A percentile compares a stretch with the other conserved stretches of the same genome.
Evolutionary conservation across 2,329 filamentous ascomycete species (phyloP).

Genomic region (Penicillium sp.): DNA sequence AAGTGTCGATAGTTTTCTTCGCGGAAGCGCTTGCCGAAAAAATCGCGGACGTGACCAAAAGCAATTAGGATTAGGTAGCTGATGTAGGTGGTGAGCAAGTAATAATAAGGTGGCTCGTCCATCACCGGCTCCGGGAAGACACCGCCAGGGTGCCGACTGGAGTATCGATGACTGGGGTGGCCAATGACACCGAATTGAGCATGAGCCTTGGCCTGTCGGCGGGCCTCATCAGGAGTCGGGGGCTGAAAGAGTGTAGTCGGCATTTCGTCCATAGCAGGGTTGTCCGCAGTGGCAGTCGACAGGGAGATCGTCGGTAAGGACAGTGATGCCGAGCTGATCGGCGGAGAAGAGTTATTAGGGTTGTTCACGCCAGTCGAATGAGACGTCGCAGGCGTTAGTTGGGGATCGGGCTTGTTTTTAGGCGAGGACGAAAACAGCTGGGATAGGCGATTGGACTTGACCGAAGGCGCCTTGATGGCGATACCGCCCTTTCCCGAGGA

Average conservation of each 20-base stretch:
- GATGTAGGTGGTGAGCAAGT: slow-evolving; percentile 95
- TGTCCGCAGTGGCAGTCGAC: slow-evolving; percentile 80
- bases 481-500: slow-evolving; percentile 57
- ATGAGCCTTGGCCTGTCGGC: slow-evolving; percentile 73
- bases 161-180: slow-evolving; percentile 80
- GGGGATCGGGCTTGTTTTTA: slow-evolving; percentile 67
- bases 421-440: slow-evolving; percentile 82
- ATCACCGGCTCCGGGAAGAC: slow-evolving; percentile 81
- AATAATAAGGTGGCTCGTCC: slow-evolving; percentile 96
- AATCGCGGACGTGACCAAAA: slow-evolving; percentile 93
- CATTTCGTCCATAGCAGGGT: slow-evolving; percentile 69
- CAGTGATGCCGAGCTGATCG: slow-evolving; percentile 70
- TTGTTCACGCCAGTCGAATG: slow-evolving; percentile 63
- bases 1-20: slow-evolving; percentile 84
- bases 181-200: slow-evolving; percentile 89
- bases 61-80: slow-evolving; percentile 96
- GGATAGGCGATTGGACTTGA: slow-evolving; percentile 73
- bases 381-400: slow-evolving; percentile 58
- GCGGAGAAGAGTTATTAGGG: slow-evolving; percentile 54
- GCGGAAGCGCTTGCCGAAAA: slow-evolving; percentile 95
- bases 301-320: slow-evolving; percentile 89
- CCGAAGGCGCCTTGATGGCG: slow-evolving; percentile 50
- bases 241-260: slow-evolving; percentile 85
- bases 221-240: slow-evolving; percentile 78
- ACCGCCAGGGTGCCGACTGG: slow-evolving; percentile 81